phyloP scores from a whole-genome alignment of 164 flowering plant species.

The Sextonia rubra region DNA sequence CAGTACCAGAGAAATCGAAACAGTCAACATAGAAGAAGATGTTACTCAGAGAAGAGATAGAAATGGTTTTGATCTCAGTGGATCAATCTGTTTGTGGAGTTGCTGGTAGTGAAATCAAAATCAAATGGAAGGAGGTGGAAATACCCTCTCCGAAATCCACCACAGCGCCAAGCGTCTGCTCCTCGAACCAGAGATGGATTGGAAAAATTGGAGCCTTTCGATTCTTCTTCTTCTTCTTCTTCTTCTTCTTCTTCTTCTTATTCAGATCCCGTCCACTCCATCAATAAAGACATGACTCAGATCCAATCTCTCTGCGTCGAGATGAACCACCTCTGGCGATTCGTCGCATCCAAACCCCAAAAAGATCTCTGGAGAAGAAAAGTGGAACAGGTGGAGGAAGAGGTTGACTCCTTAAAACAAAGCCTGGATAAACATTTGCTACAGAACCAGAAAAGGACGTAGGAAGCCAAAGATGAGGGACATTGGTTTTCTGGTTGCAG shows the following conservation, averaged over 20 bases:
- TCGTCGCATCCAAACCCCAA: constrained; percentile 69
- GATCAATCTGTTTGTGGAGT: too few relatives aligned
- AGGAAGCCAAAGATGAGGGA: too few relatives aligned
- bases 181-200: constrained; percentile 48
- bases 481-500: too few relatives aligned
- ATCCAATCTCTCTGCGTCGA: constrained; percentile 74
- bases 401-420: too few relatives aligned
- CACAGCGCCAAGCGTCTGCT: constrained; percentile 42
- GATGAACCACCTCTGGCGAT: constrained; percentile 90
- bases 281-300: constrained; percentile 63
- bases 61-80: too few relatives aligned
- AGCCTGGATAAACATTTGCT: too few relatives aligned
- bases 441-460: too few relatives aligned
- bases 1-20: constrained; percentile 22
- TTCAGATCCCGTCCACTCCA: constrained; percentile 52
- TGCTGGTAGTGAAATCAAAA: too few relatives aligned
- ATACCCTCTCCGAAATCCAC: constrained; percentile 73
- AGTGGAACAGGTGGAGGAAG: too few relatives aligned
- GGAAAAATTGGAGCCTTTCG: constrained; percentile 79
- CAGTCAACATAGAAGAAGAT: constrained; percentile 75
- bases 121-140: constrained; percentile 45
- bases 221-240: constrained; percentile 36
- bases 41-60: too few relatives aligned
- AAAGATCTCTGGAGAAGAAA: constrained; percentile 98
- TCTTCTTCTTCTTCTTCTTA: too few relatives aligned